phyloP scores from a whole-genome alignment of 257 asterid species.

The Solanum infundibuliforme region DNA sequence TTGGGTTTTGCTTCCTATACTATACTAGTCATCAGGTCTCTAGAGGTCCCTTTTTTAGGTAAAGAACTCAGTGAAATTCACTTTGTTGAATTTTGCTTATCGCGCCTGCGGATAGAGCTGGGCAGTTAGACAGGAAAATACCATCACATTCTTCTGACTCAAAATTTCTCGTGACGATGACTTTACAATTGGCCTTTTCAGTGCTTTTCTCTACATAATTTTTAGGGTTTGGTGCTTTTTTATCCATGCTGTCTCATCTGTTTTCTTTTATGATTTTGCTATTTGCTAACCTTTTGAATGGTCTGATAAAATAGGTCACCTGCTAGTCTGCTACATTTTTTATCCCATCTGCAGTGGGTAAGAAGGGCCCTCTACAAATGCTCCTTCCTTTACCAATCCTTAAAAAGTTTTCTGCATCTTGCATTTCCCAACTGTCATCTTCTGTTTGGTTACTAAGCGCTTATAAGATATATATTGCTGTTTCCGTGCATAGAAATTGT shows the following conservation, averaged over 20 bases:
- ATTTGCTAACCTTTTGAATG: not conserved
- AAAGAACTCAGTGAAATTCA: not conserved
- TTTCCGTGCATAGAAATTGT: not conserved
- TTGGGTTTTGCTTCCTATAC: not conserved
- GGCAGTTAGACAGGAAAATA: not conserved
- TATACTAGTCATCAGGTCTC: not conserved
- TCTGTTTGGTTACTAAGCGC: not conserved
- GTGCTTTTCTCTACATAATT: not conserved
- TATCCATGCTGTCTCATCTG: not conserved
- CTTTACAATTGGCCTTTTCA: not conserved
- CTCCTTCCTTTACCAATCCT: not conserved
- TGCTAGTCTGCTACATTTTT: not conserved
- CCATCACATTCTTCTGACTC: not conserved
- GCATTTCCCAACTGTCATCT: not conserved
- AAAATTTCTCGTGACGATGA: not conserved
- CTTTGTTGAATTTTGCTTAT: not conserved
- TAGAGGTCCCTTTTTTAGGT: not conserved
- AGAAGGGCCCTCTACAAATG: not conserved
- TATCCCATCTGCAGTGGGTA: not conserved
- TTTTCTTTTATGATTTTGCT: not conserved
- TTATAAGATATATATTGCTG: not conserved
- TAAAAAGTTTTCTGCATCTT: not conserved
- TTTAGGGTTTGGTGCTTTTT: not conserved
- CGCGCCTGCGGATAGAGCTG: not conserved
- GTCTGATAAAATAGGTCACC: not conserved